phyloP scores from a whole-genome alignment of 331 rosid genomes.

The Saraca asoca region DNA sequence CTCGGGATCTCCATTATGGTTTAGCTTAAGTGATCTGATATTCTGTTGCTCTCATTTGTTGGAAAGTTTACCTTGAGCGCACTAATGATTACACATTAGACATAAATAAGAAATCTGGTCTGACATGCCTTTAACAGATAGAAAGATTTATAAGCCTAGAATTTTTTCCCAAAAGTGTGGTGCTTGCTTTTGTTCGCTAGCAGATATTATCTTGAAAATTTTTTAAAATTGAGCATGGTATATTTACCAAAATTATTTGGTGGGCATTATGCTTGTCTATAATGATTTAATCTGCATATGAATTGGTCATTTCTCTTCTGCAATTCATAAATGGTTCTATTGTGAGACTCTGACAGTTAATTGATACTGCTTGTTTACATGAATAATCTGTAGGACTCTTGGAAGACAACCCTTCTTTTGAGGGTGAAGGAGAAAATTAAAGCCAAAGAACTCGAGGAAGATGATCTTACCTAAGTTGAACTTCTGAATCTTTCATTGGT shows the following conservation, averaged over 20 bases:
- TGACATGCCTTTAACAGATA: no score
- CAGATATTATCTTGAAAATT: no score
- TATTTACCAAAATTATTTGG: no score
- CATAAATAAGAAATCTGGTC: no score
- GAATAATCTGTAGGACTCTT: constrained; percentile 66
- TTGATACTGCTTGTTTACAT: constrained; percentile 9
- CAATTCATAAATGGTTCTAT: constrained; percentile 7
- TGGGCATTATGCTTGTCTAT: constrained; percentile 2
- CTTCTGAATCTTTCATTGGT: constrained; percentile 15
- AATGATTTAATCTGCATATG: not conserved
- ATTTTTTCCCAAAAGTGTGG: no score
- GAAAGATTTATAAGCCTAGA: no score
- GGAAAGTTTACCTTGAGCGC: no score
- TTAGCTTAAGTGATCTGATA: not conserved
- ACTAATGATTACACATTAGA: no score
- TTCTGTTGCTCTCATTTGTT: not conserved
- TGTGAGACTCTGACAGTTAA: not conserved
- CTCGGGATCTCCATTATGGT: constrained; percentile 4
- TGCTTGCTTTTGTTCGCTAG: no score
- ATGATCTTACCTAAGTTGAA: constrained; percentile 75
- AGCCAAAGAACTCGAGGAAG: constrained; percentile 97
- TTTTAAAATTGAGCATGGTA: no score
- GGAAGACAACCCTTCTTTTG: constrained; percentile 93
- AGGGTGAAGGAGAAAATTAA: constrained; percentile 97
- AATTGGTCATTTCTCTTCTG: constrained; percentile 4